Evolutionary conservation across 257 asterid species (phyloP).

Genomic region (Solanum chaucha): DNA sequence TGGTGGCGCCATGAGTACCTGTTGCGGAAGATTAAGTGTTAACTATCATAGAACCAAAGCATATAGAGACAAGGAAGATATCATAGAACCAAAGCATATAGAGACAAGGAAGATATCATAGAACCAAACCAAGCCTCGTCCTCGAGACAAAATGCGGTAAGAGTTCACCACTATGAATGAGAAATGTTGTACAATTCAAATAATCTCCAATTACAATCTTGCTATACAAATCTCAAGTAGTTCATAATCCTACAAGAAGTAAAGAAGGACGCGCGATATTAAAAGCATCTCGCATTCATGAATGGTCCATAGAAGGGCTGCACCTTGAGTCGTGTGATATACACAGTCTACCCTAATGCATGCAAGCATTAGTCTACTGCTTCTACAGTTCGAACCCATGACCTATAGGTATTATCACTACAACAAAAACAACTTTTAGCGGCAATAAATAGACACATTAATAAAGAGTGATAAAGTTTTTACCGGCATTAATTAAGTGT

Average conservation of each 20-base stretch:
- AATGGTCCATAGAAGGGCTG: neutral
- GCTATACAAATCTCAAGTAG: neutral
- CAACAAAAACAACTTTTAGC: too few relatives aligned
- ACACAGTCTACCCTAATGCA: neutral
- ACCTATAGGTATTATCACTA: neutral
- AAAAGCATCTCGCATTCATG: neutral
- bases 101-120: neutral
- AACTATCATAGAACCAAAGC: neutral
- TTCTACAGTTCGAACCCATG: neutral
- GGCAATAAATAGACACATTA: too few relatives aligned
- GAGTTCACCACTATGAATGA: neutral
- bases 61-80: neutral
- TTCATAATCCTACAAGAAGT: neutral
- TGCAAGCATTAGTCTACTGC: neutral
- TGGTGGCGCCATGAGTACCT: slow-evolving; percentile 80
- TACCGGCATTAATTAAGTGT: too few relatives aligned
- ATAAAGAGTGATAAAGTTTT: too few relatives aligned
- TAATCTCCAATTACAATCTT: neutral
- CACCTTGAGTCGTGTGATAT: neutral
- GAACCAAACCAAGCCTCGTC: neutral
- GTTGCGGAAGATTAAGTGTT: neutral
- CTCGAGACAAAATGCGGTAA: neutral
- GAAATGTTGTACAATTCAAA: neutral
- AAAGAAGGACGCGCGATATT: neutral
- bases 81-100: neutral